phyloP scores from a whole-genome alignment of 345 rosid genomes.

The Hypericum androsaemum region DNA sequence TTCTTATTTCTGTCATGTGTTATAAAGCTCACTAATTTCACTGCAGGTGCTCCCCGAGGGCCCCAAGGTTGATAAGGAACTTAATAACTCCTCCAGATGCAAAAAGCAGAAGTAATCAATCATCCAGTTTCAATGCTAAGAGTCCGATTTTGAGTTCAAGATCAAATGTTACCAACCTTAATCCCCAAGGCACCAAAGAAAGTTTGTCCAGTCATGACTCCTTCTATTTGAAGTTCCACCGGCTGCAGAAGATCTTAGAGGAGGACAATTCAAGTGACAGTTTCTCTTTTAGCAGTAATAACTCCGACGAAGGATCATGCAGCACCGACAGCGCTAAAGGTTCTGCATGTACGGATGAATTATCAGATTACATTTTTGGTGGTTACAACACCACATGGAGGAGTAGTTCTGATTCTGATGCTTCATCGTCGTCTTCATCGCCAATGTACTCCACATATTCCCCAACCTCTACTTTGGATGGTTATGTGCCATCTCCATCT shows the following conservation, averaged over 20 bases:
- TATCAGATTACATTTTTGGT: constrained; percentile 58
- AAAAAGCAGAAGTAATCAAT: constrained; percentile 21
- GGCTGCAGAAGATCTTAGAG: constrained; percentile 51
- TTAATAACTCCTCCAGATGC: constrained; percentile 18
- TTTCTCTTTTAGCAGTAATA: constrained; percentile 64
- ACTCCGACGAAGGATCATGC: constrained; percentile 81
- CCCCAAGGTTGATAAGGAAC: constrained; percentile 50
- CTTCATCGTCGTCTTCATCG: constrained; percentile 49
- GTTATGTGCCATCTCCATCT: constrained; percentile 16
- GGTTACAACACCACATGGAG: constrained; percentile 44
- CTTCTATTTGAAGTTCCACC: constrained; percentile 51
- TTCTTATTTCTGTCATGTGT: constrained; percentile 2
- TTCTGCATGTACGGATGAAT: constrained; percentile 61
- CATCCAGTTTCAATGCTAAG: constrained; percentile 18
- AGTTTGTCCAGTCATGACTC: constrained; percentile 40
- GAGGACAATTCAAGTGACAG: constrained; percentile 84
- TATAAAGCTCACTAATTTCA: constrained; percentile 13
- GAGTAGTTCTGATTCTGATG: constrained; percentile 45
- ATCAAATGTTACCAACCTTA: constrained; percentile 15
- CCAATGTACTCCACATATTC: constrained; percentile 39
- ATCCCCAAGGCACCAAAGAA: constrained; percentile 27
- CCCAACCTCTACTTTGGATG: constrained; percentile 20
- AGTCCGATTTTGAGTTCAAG: constrained; percentile 19
- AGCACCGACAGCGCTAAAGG: constrained; percentile 73
- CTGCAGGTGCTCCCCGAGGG: constrained; percentile 63